Evolutionary conservation across 2,329 filamentous ascomycete genomes (phyloP).

Genomic region (Colletotrichum godetiae): DNA sequence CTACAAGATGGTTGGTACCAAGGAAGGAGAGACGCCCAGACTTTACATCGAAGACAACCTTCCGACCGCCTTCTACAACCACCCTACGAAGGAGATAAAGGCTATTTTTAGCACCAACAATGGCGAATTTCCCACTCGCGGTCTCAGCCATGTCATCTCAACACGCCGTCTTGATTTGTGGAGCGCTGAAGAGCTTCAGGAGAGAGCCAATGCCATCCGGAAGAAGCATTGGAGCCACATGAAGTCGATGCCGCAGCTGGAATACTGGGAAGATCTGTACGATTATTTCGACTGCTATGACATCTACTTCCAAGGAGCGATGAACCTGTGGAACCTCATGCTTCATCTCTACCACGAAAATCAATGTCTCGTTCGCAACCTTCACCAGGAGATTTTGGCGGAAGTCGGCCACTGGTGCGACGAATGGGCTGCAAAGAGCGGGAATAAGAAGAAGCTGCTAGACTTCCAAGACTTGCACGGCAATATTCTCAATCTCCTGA

Average conservation of each 20-base stretch:
- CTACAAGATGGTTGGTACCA: constrained; percentile 47
- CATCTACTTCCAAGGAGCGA: constrained; percentile 57
- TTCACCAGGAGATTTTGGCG: constrained; percentile 39
- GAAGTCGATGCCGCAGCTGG: constrained; percentile 44
- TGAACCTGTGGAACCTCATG: constrained; percentile 61
- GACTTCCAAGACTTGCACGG: constrained; percentile 37
- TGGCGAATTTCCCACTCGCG: constrained; percentile 44
- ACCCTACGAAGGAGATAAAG: constrained; percentile 42
- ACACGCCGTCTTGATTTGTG: constrained; percentile 49
- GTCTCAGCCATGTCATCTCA: constrained; percentile 42
- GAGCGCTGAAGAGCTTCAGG: constrained; percentile 52
- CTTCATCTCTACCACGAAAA: constrained; percentile 55
- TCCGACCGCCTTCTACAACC: constrained; percentile 50
- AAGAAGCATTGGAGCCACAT: constrained; percentile 49
- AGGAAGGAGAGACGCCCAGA: constrained; percentile 39
- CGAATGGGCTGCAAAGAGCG: constrained; percentile 45
- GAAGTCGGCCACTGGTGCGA: constrained; percentile 51
- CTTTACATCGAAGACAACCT: constrained; percentile 51
- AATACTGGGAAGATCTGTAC: constrained; percentile 55
- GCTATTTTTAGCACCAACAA: constrained; percentile 54
- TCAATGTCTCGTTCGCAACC: constrained; percentile 42
- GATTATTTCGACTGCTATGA: constrained; percentile 60
- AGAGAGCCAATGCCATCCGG: constrained; percentile 52
- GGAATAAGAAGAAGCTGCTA: constrained; percentile 48
- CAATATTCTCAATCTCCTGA: constrained; percentile 43